phyloP scores from a whole-genome alignment of 805 yeast species.

The Ogataea trehalophila region DNA sequence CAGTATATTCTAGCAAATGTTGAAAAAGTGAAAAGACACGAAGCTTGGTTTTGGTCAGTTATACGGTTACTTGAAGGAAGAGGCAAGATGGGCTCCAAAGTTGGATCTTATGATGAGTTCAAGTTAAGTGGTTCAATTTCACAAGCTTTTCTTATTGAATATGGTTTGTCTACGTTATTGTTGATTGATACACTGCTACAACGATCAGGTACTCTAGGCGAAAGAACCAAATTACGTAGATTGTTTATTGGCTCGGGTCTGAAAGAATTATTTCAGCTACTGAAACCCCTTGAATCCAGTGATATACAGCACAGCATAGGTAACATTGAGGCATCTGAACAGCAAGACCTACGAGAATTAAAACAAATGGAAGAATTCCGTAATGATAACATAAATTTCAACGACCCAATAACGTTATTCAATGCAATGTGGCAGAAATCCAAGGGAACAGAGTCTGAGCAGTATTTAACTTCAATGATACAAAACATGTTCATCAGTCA shows the following conservation, averaged over 20 bases:
- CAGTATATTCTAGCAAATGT: constrained; percentile 21
- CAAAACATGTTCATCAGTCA: constrained; percentile 57
- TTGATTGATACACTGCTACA: constrained; percentile 45
- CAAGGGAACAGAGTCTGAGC: constrained; percentile 54
- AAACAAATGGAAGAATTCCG: constrained; percentile 33
- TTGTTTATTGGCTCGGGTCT: constrained; percentile 40
- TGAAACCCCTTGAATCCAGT: constrained; percentile 37
- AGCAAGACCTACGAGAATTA: constrained; percentile 38
- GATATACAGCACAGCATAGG: constrained; percentile 39
- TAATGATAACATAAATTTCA: constrained; percentile 49
- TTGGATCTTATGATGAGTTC: constrained; percentile 86
- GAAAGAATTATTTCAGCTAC: constrained; percentile 31
- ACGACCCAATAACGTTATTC: constrained; percentile 68
- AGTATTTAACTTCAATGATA: constrained; percentile 53
- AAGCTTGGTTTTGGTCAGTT: constrained; percentile 32
- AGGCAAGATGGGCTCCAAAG: constrained; percentile 86
- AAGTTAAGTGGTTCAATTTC: constrained; percentile 49
- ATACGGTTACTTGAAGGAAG: constrained; percentile 47
- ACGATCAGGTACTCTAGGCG: constrained; percentile 33
- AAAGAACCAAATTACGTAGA: constrained; percentile 44
- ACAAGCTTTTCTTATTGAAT: constrained; percentile 57
- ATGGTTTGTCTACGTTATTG: constrained; percentile 46
- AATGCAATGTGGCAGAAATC: constrained; percentile 54
- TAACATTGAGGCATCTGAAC: constrained; percentile 36
- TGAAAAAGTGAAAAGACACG: constrained; percentile 26